Conservation (phyloP, 768 basidiomycete species). For the Russula vinacea region DNA sequence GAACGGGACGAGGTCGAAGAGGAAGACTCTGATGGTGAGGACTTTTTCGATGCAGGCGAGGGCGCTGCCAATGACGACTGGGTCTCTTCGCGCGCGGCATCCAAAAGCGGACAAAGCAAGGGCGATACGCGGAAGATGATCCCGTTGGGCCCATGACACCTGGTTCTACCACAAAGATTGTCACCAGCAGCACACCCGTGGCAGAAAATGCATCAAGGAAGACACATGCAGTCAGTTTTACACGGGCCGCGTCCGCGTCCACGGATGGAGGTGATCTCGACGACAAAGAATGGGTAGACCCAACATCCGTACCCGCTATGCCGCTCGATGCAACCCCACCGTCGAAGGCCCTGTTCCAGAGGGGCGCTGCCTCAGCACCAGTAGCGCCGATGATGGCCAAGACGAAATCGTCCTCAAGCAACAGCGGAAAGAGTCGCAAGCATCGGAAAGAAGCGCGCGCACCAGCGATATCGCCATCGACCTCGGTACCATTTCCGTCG, state of each 20-base stretch:
- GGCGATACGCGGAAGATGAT: constrained; percentile 71
- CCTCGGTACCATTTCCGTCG: constrained; percentile 26
- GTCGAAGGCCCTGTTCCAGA: constrained; percentile 9
- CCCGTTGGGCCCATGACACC: constrained; percentile 69
- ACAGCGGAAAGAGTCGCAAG: constrained; percentile 40
- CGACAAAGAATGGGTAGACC: constrained; percentile 65
- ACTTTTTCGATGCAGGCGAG: constrained; percentile 51
- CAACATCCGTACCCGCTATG: constrained; percentile 46
- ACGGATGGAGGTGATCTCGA: constrained; percentile 40
- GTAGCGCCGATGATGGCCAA: constrained; percentile 25
- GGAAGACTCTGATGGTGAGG: constrained; percentile 41
- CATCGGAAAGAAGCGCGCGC: constrained; percentile 39
- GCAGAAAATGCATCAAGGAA: constrained; percentile 30
- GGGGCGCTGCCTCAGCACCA: neutral
- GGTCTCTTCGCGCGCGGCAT: constrained; percentile 40
- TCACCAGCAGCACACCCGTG: constrained; percentile 24
- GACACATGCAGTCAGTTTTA: constrained; percentile 34
- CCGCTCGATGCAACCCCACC: constrained; percentile 20
- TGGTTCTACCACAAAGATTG: constrained; percentile 41
- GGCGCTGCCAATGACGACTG: constrained; percentile 39
- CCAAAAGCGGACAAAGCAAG: constrained; percentile 47
- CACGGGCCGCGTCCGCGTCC: constrained; percentile 36
- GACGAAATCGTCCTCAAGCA: constrained; percentile 29
- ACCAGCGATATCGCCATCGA: neutral
- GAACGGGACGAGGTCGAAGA: constrained; percentile 29